Evolutionary conservation across 306 rosid genomes (phyloP).

Genomic region (Corylus avellana): DNA sequence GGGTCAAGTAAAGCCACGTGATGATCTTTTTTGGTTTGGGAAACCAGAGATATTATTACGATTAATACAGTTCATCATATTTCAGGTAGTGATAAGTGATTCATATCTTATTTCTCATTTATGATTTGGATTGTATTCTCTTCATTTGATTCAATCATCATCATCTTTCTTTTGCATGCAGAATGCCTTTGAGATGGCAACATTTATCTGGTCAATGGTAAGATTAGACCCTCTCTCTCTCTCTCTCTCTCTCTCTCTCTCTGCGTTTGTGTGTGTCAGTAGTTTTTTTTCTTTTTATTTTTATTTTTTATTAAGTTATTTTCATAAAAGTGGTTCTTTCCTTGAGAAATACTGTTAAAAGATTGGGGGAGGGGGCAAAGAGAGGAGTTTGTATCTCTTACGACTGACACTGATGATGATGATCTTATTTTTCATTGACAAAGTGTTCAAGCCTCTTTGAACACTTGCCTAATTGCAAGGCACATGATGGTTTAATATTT

Average conservation of each 20-base stretch:
- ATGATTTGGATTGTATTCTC: conserved; percentile 7
- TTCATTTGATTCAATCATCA: conserved; percentile 20
- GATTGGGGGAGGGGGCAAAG: background rate
- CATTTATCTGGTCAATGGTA: conserved; percentile 92
- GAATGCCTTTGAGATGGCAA: conserved; percentile 98
- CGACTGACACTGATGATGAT: background rate
- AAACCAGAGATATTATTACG: conserved; percentile 73
- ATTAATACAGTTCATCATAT: conserved; percentile 90
- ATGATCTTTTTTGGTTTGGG: conserved; percentile 85
- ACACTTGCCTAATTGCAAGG: background rate
- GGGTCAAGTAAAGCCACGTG: conserved; percentile 85
- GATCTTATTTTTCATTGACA: background rate
- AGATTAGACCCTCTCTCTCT: conserved; percentile 23
- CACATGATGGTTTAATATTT: background rate
- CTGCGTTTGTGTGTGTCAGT: background rate
- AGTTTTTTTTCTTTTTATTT: background rate
- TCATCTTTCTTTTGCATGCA: conserved; percentile 40
- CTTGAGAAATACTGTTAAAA: background rate
- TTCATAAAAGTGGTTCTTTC: background rate
- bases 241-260: no score
- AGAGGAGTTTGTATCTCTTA: background rate
- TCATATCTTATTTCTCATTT: conserved; percentile 3
- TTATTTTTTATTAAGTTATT: no score
- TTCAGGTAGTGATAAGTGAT: conserved; percentile 62
- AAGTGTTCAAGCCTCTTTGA: background rate